phyloP scores from a whole-genome alignment of 2,329 filamentous ascomycete genomes.

The Penicillium sp. region DNA sequence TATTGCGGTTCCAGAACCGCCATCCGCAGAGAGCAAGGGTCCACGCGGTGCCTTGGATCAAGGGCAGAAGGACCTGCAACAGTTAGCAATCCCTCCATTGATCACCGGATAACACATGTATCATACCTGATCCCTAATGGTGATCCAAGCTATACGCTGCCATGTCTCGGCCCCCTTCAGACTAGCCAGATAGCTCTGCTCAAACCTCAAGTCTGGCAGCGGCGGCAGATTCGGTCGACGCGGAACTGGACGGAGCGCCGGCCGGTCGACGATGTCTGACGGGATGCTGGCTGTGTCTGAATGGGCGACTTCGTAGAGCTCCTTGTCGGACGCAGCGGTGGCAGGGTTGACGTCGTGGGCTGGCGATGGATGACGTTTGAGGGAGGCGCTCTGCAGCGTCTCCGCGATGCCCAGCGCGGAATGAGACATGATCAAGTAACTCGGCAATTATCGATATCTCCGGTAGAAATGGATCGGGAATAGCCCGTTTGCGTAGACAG shows the following conservation, averaged over 20 bases:
- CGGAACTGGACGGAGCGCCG: constrained; percentile 31
- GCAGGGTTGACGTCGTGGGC: constrained; percentile 75
- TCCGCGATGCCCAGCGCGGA: constrained; percentile 67
- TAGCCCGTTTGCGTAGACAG: background rate
- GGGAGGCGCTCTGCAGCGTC: constrained; percentile 74
- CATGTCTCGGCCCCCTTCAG: constrained; percentile 74
- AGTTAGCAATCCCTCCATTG: constrained; percentile 34
- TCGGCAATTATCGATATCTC: background rate
- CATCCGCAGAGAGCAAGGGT: constrained; percentile 80
- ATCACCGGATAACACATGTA: background rate
- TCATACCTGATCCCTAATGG: constrained; percentile 71
- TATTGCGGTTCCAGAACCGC: constrained; percentile 81
- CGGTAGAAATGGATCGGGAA: background rate
- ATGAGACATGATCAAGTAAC: constrained; percentile 3
- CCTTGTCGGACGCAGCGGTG: constrained; percentile 65
- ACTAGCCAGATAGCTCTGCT: constrained; percentile 95
- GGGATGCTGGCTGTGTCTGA: constrained; percentile 41
- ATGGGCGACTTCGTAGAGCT: constrained; percentile 51
- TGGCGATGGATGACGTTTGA: constrained; percentile 68
- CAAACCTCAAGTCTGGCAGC: constrained; percentile 80
- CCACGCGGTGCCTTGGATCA: constrained; percentile 85
- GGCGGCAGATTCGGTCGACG: constrained; percentile 60
- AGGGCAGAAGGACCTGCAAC: constrained; percentile 72
- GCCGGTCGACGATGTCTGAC: constrained; percentile 45
- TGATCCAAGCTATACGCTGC: constrained; percentile 79